Percentiles rank a stretch among this genome's conserved stretches.
phyloP scores from a whole-genome alignment of 2,329 filamentous ascomycete species.

The Zalaria obscura region DNA sequence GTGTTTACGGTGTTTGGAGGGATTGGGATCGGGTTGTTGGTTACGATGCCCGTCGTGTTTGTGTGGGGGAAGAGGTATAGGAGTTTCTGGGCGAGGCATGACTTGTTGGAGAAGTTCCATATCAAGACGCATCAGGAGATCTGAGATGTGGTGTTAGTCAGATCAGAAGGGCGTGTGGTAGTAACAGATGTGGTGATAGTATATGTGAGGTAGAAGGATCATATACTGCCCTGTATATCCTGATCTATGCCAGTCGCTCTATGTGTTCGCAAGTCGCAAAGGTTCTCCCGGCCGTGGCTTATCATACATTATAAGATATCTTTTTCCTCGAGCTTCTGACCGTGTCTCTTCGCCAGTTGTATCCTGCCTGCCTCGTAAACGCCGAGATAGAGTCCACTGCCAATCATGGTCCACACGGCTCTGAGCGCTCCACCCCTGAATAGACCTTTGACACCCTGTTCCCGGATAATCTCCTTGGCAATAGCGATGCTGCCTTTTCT shows the following conservation, averaged over 20 bases:
- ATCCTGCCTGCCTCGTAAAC: constrained; percentile 69
- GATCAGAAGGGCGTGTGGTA: too few species aligned
- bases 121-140: constrained; percentile 1
- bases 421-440: constrained; percentile 65
- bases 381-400: constrained; percentile 71
- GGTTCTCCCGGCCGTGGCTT: too few species aligned
- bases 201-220: too few species aligned
- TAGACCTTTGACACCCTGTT: constrained; percentile 57
- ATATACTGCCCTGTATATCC: too few species aligned
- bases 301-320: constrained; percentile 8
- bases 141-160: not conserved
- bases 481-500: constrained; percentile 39
- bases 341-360: constrained; percentile 29
- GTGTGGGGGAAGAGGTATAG: constrained; percentile 1
- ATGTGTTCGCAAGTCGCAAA: too few species aligned
- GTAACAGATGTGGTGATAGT: too few species aligned
- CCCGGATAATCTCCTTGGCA: constrained; percentile 47
- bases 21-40: constrained; percentile 1
- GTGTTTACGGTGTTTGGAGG: constrained; percentile 26
- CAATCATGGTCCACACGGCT: constrained; percentile 66
- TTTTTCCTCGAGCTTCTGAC: constrained; percentile 23
- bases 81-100: constrained; percentile 1
- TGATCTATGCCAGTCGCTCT: too few species aligned
- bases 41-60: not conserved
- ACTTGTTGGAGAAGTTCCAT: constrained; percentile 1